phyloP scores from a whole-genome alignment of 1,284 basidiomycete species.

The Cronartium quercuum region DNA sequence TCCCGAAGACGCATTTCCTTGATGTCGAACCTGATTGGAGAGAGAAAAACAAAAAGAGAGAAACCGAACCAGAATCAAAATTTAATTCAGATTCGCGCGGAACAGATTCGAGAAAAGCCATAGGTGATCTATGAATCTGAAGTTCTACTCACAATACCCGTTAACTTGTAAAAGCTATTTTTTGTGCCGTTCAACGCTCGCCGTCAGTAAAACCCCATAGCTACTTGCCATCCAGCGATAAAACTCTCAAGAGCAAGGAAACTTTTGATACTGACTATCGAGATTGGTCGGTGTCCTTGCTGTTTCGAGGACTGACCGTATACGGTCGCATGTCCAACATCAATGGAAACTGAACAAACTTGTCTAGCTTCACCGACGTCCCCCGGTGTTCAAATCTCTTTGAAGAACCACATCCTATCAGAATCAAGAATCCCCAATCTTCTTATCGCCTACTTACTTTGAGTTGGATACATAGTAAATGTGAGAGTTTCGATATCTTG shows the following conservation, averaged over 20 bases:
- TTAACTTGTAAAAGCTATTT: constrained; percentile 18
- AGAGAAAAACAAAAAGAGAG: no score
- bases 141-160: constrained; percentile 20
- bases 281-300: not conserved
- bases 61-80: not conserved
- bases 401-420: not conserved
- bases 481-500: constrained; percentile 9
- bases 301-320: not conserved
- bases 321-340: constrained; percentile 33
- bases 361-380: constrained; percentile 17
- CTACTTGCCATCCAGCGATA: no score
- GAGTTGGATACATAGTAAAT: constrained; percentile 37
- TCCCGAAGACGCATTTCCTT: constrained; percentile 33
- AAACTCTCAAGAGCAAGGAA: not conserved
- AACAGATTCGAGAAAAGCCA: not conserved
- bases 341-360: constrained; percentile 27
- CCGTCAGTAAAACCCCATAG: not conserved
- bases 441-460: not conserved
- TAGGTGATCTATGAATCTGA: not conserved
- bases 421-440: not conserved
- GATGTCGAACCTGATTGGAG: constrained; percentile 22
- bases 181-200: no score
- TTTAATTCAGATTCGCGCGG: not conserved
- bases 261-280: not conserved
- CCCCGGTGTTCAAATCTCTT: constrained; percentile 35